Base-by-base conservation (phyloP, 2,329 filamentous ascomycete genomes). In the Beauveria varroae region DNA sequence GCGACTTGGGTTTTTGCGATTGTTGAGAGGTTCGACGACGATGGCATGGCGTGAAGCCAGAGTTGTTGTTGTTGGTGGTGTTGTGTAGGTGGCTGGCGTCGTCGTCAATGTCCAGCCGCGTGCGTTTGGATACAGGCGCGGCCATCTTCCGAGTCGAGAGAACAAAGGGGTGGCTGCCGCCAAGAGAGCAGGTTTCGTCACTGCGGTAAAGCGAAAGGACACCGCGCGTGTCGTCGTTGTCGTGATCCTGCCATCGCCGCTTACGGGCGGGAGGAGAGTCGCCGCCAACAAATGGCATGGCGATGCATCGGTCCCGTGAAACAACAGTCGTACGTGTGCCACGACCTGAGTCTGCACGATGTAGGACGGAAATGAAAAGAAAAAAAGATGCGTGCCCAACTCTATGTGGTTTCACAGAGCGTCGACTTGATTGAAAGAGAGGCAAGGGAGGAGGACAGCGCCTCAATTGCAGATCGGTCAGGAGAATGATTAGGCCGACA, bases 251-350 rank as follows among this genome's bases (percentile, higher is more conserved):
- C 40, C 57, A 54, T 41, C 57, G 57, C 26, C 62, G 62, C 62
- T 63, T 63, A 43, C 62, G 62, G 14, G 57, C 51, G 26, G 57
- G 46, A 43, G 62, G 52, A 52, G 46, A 44, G 62, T 34, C 37
- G 57, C 47, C 47, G 34, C 61, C 57, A 44, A 63, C 57, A 26
- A 60, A 61, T n/a, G 62, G 62, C 62, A 63, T 63, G 49, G 41
- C 14, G 49, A 22, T 40, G 49, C 49, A 60, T 53, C 40, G 22
- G 60, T 26, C 24, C 20, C 20, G 20, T 53, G 50, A 34, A 53
- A 53, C 50, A 34, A 34, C 7, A 16, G 30, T 50, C 20, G 46
- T 20, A 50, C 30, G 44, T 9, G 44, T 49, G 44, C 18, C 8
- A 40, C 55, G 10, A 20, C 16, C 9, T 1, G 5, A 37, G 34